Percentiles rank a stretch among this genome's conserved stretches.
phyloP scores from a whole-genome alignment of 2,329 filamentous ascomycete genomes.

The Teratosphaeria gauchensis region DNA sequence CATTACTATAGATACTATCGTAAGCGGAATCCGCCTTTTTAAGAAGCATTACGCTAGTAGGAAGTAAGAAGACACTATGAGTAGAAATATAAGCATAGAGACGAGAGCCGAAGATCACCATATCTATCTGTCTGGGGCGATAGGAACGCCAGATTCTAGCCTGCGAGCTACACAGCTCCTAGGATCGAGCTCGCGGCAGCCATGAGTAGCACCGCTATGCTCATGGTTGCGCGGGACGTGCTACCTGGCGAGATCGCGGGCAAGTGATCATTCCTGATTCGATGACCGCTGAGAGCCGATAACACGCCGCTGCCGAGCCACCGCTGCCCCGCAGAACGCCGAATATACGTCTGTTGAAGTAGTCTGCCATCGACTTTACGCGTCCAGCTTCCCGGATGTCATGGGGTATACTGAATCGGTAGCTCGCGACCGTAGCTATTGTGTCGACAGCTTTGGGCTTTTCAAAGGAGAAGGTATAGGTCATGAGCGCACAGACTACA shows the following conservation, averaged over 20 bases:
- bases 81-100: background rate
- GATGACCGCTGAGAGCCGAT: background rate
- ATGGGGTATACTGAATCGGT: background rate
- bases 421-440: background rate
- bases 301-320: background rate
- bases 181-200: background rate
- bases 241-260: background rate
- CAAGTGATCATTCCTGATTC: background rate
- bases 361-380: background rate
- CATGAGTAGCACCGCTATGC: background rate
- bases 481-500: too few relatives aligned
- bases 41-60: background rate
- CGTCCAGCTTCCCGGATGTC: background rate
- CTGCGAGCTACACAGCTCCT: background rate
- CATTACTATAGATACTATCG: background rate
- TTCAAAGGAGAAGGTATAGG: background rate
- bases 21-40: background rate
- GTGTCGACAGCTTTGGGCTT: background rate
- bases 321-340: background rate
- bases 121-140: background rate
- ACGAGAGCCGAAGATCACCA: background rate
- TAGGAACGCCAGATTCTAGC: background rate
- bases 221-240: background rate
- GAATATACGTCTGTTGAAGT: background rate
- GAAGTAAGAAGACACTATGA: background rate